Conservation (phyloP, 169 alveolate genomes). For the Amoebophrya sp. region DNA sequence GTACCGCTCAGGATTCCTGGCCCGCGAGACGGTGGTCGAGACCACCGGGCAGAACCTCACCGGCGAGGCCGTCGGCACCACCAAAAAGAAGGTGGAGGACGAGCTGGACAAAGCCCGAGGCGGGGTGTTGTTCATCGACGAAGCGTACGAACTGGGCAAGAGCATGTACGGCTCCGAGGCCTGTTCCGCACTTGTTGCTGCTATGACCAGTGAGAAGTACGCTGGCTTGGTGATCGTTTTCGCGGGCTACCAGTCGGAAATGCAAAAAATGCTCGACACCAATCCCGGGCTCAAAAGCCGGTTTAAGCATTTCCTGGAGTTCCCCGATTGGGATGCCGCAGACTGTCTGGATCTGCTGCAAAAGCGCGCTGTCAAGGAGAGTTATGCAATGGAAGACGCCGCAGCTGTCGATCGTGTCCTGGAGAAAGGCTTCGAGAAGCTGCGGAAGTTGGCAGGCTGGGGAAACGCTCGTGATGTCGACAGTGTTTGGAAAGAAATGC, state of each 20-base stretch:
- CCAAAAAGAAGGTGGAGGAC: slow-evolving; percentile 40
- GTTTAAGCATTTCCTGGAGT: not conserved
- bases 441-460: slow-evolving; percentile 37
- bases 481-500: slow-evolving; percentile 40
- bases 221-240: not conserved
- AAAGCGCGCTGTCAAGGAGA: slow-evolving; percentile 30
- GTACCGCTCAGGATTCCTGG: slow-evolving; percentile 27
- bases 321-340: not conserved
- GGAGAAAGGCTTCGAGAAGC: slow-evolving; percentile 32
- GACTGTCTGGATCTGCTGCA: slow-evolving; percentile 33
- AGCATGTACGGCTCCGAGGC: slow-evolving; percentile 37
- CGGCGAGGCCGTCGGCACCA: slow-evolving; percentile 40
- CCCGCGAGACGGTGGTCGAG: slow-evolving; percentile 6
- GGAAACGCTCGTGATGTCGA: slow-evolving; percentile 45
- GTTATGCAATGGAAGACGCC: not conserved
- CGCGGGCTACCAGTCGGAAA: not conserved
- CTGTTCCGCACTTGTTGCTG: slow-evolving; percentile 40
- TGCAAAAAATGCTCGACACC: not conserved
- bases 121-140: slow-evolving; percentile 43
- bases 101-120: slow-evolving; percentile 38
- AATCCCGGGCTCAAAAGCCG: not conserved
- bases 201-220: not conserved
- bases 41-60: slow-evolving; percentile 39
- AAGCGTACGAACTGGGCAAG: slow-evolving; percentile 43
- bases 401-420: not conserved